Conservation (phyloP, 768 basidiomycete species). For the Tulasnella sp. region DNA sequence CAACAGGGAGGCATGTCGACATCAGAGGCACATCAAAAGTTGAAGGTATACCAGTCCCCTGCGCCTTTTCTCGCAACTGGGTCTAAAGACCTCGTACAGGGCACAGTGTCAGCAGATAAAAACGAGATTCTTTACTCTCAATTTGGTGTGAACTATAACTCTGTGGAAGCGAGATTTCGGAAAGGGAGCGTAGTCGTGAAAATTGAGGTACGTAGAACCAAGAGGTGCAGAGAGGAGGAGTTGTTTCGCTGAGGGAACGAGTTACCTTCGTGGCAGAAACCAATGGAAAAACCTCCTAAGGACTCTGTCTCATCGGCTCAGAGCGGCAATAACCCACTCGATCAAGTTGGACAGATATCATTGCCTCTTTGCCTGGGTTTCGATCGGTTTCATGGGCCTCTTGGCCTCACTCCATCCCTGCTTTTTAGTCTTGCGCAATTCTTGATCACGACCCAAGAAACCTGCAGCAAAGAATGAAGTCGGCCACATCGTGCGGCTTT, state of each 20-base stretch:
- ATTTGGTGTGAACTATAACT: slow-evolving; percentile 85
- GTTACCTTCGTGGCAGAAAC: neutral
- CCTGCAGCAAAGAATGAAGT: too few species aligned
- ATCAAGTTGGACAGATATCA: too few species aligned
- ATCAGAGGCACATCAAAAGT: slow-evolving; percentile 69
- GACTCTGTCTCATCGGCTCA: neutral
- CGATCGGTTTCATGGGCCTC: too few species aligned
- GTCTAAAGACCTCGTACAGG: slow-evolving; percentile 41
- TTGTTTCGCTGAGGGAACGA: neutral
- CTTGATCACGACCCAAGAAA: too few species aligned
- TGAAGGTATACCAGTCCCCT: too few species aligned
- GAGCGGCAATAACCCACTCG: neutral
- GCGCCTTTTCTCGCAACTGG: neutral
- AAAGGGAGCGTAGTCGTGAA: slow-evolving; percentile 78
- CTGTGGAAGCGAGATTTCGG: slow-evolving; percentile 57
- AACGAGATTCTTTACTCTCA: slow-evolving; percentile 80
- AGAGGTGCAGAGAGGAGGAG: neutral
- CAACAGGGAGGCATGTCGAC: slow-evolving; percentile 71
- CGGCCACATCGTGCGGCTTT: too few species aligned
- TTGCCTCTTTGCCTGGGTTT: too few species aligned
- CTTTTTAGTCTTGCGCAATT: too few species aligned
- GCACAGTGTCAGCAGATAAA: slow-evolving; percentile 82
- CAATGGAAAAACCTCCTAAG: neutral
- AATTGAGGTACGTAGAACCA: slow-evolving; percentile 27
- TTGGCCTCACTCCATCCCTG: too few species aligned